Conservation (phyloP, 495 filamentous ascomycete species). For the Xylaria flabelliformis region DNA sequence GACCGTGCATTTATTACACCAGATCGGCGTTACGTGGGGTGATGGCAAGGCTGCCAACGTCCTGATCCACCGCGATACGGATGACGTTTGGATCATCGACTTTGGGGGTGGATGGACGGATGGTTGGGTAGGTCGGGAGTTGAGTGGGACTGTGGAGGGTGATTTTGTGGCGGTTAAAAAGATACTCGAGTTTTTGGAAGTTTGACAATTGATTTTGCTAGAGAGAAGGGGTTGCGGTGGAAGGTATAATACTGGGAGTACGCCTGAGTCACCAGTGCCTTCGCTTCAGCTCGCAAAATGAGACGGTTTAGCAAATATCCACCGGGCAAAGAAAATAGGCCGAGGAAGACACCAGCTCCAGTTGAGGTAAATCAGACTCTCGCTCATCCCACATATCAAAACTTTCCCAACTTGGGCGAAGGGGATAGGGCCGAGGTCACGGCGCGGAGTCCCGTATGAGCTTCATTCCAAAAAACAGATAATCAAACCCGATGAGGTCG, state of each 20-base stretch:
- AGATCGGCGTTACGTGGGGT: slow-evolving; percentile 51
- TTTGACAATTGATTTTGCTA: slow-evolving; percentile 12
- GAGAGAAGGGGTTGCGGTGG: slow-evolving; percentile 8
- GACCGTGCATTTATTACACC: slow-evolving; percentile 41
- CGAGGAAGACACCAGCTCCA: too few species aligned
- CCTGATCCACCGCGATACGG: slow-evolving; percentile 48
- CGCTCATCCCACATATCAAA: too few species aligned
- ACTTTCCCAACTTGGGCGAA: too few species aligned
- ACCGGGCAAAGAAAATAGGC: too few species aligned
- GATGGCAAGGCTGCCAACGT: slow-evolving; percentile 56
- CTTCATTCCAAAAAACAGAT: too few species aligned
- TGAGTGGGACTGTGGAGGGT: slow-evolving; percentile 48
- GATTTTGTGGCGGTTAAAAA: slow-evolving; percentile 44
- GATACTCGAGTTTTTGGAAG: slow-evolving; percentile 51
- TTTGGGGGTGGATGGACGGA: slow-evolving; percentile 55
- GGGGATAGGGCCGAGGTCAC: too few species aligned
- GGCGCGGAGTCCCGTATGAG: too few species aligned
- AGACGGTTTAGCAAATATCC: too few species aligned
- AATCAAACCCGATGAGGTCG: too few species aligned
- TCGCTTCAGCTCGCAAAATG: background rate
- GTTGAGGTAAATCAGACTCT: too few species aligned
- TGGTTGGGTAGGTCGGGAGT: slow-evolving; percentile 50
- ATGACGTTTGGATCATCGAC: slow-evolving; percentile 54
- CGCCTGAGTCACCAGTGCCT: slow-evolving; percentile 7
- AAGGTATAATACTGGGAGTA: background rate